These are phyloP conservation scores for Heteromeles arbutifolia DNA, from an alignment of 306 rosid genomes.

Conservation along the genomic window DNA sequence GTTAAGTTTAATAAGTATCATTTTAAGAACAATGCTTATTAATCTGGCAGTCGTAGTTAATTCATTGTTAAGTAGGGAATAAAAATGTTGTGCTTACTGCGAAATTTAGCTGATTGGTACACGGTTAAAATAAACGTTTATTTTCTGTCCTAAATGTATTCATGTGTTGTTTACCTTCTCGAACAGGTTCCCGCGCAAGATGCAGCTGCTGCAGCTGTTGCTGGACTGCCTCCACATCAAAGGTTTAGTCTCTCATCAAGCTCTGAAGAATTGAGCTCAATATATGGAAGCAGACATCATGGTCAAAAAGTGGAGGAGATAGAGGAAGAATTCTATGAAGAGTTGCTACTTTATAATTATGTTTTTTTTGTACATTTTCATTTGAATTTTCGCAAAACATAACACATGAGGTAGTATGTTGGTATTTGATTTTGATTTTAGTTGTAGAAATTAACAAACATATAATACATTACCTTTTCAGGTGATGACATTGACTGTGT, in stretches of 20 bases:
- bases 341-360: slow-evolving; percentile 54
- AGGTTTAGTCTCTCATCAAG: slow-evolving; percentile 74
- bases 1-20: neutral
- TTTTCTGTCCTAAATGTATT: neutral
- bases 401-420: neutral
- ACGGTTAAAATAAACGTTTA: neutral
- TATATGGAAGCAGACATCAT: slow-evolving; percentile 66
- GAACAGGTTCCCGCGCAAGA: slow-evolving; percentile 92
- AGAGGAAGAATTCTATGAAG: slow-evolving; percentile 86
- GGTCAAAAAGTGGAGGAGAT: slow-evolving; percentile 64
- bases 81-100: neutral
- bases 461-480: slow-evolving; percentile 73
- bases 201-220: slow-evolving; percentile 94
- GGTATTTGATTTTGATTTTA: neutral
- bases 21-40: neutral
- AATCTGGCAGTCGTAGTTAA: neutral
- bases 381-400: neutral
- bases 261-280: slow-evolving; percentile 80
- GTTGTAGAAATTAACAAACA: neutral
- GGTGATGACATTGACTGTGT: slow-evolving; percentile 44
- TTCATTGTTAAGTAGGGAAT: neutral
- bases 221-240: slow-evolving; percentile 95
- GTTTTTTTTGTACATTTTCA: slow-evolving; percentile 6
- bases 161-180: slow-evolving; percentile 26
- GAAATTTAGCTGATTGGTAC: neutral